A percentile compares a stretch with the other conserved stretches of the same genome.
Evolutionary conservation across 176 grass and related monocot genomes (phyloP).

Genomic region (Aegilops tauschii): DNA sequence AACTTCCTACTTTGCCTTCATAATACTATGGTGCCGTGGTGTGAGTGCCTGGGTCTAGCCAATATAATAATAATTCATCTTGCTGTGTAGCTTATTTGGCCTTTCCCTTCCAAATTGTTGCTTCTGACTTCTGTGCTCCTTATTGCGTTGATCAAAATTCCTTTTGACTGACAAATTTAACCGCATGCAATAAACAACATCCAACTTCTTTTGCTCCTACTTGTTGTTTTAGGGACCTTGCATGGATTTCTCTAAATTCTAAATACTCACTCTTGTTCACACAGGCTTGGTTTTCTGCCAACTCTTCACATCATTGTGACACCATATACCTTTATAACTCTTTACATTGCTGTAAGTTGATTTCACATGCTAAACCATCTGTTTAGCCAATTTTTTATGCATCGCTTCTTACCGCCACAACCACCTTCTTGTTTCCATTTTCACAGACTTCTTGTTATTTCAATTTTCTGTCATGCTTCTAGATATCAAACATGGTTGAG

Average conservation of each 20-base stretch:
- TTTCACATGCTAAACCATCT: background rate
- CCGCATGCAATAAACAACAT: background rate
- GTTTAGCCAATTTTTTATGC: background rate
- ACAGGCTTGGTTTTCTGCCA: background rate
- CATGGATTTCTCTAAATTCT: conserved; percentile 12
- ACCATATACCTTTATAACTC: conserved; percentile 8
- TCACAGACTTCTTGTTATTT: background rate
- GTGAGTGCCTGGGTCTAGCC: background rate
- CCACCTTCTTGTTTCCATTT: background rate
- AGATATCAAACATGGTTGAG: conserved; percentile 88
- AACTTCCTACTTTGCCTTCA: background rate
- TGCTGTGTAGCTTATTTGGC: background rate
- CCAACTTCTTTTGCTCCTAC: background rate
- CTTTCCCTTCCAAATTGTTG: background rate
- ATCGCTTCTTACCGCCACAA: background rate
- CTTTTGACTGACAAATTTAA: background rate
- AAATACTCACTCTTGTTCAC: conserved; percentile 20
- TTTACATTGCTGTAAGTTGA: conserved; percentile 39
- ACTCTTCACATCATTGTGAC: background rate
- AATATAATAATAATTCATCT: background rate
- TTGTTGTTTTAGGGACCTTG: conserved; percentile 13
- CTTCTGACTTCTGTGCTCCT: background rate
- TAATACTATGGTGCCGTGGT: background rate
- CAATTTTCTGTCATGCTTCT: conserved; percentile 33
- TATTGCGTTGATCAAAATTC: background rate